These are phyloP conservation scores for Larix sibirica DNA, from an alignment of 83 land plant species.

Conservation along the genomic window DNA sequence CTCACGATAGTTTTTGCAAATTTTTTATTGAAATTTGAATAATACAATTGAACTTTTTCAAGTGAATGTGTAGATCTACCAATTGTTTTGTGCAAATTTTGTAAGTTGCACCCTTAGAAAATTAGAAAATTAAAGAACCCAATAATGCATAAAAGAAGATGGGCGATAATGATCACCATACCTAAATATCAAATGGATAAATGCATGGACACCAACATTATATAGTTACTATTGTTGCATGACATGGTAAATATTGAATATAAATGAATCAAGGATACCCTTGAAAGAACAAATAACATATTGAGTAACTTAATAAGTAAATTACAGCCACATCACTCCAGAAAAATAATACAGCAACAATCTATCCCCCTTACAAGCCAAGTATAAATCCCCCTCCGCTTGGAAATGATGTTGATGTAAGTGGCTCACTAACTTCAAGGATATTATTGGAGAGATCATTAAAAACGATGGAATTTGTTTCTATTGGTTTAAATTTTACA, in stretches of 20 bases:
- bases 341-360: background rate
- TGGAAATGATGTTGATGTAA: slow-evolving; percentile 19
- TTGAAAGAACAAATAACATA: background rate
- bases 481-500: slow-evolving; percentile 67
- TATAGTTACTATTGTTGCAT: background rate
- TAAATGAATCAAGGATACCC: background rate
- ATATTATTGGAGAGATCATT: slow-evolving; percentile 72
- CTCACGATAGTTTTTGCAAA: too few species aligned
- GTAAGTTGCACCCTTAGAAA: too few species aligned
- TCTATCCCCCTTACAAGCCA: background rate
- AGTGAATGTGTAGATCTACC: too few species aligned
- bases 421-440: slow-evolving; percentile 67
- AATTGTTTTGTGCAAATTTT: too few species aligned
- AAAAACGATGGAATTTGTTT: slow-evolving; percentile 60
- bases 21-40: too few species aligned
- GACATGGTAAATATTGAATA: too few species aligned
- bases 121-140: too few species aligned
- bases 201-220: background rate
- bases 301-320: background rate
- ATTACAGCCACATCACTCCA: background rate
- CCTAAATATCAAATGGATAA: background rate
- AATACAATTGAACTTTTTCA: too few species aligned
- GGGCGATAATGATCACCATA: background rate
- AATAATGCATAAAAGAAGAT: too few species aligned
- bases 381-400: background rate